Conservation (phyloP, 352 stramenopile species). For the Plasmopara viticola region DNA sequence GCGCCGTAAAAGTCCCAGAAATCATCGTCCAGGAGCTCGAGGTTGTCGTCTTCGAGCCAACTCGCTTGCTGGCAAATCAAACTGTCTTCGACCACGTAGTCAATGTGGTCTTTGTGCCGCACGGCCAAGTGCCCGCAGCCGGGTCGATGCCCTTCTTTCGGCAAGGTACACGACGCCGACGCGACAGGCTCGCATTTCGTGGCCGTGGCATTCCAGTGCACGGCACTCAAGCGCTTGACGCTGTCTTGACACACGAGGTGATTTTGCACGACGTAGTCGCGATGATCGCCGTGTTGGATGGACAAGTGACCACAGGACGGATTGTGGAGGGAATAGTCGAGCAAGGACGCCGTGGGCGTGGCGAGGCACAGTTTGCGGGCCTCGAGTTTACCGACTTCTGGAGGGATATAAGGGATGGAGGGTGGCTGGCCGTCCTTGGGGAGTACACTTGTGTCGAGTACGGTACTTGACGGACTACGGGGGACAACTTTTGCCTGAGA, state of each 20-base stretch:
- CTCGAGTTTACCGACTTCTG: too few relatives aligned
- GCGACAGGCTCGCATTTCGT: not conserved
- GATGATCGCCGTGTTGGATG: conserved; percentile 73
- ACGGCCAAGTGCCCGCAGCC: conserved; percentile 68
- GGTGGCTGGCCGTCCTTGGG: too few relatives aligned
- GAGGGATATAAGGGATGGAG: too few relatives aligned
- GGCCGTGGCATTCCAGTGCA: conserved; percentile 16
- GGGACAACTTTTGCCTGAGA: too few relatives aligned
- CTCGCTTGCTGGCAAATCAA: conserved; percentile 65
- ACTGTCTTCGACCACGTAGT: conserved; percentile 80
- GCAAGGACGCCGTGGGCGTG: conserved; percentile 25
- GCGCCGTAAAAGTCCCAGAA: conserved; percentile 82
- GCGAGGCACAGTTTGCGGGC: conserved; percentile 12
- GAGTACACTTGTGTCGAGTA: too few relatives aligned
- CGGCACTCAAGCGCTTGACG: conserved; percentile 43
- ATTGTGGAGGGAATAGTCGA: conserved; percentile 58
- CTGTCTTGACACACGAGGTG: conserved; percentile 74
- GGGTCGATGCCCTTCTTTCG: conserved; percentile 47
- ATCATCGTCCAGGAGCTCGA: conserved; percentile 68
- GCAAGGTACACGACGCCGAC: conserved; percentile 19
- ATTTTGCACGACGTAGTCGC: conserved; percentile 79
- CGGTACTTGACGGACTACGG: too few relatives aligned
- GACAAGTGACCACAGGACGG: conserved; percentile 64
- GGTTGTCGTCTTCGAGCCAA: conserved; percentile 46
- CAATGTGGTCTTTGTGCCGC: conserved; percentile 73